Evolutionary conservation across 192 early-diverging fungal genomes (phyloP), one percentile per base, ranked within the genome.

Genomic region (Umbelopsis sp.): DNA sequence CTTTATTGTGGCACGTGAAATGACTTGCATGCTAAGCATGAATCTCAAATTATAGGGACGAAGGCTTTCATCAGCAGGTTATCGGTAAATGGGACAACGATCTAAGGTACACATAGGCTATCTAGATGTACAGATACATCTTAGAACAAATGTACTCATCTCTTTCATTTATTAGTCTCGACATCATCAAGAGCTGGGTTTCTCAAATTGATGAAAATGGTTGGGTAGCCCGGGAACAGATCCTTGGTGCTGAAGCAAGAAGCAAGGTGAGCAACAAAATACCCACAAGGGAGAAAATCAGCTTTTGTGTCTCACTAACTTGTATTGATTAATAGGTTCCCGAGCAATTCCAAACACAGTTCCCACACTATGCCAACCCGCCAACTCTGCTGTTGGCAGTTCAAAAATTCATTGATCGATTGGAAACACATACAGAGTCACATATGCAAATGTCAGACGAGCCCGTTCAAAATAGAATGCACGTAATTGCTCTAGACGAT

Each of bases 181-280:
- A 95, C 21, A 85, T 96, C 21, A 84, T 97, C 44, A 81, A 82
- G 46, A 88, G 89, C 74, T 98, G 95, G 96, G 81, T 84, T 46
- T 69, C 74, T 46, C 82, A 90, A 70, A 94, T 95, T 76, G 93
- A 96, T 67, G 78, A 81, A 16, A 70, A 85, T 64, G 96, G 96
- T 5, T 98, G 96, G 96, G 89, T 98, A n/a, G 93, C 90, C 0
- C 84, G 95, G 16, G 95, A 98, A 74, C 95, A 97, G 79, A 97
- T 98, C 70, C 78, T 98, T 21, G 96, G 96, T 18, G 92, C 92
- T 30, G 96, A 98, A 70, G 93, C 94, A 1, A 85, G 95, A 25
- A 94, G 92, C 80, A 94, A 93, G 71, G 90, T 79, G 27, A 71
- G n/a, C 12, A 73, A 74, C 22, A 7, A 30, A 30, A 12, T 35